Conservation (phyloP, 2,329 filamentous ascomycete genomes). For the Diaporthe nobilis region DNA sequence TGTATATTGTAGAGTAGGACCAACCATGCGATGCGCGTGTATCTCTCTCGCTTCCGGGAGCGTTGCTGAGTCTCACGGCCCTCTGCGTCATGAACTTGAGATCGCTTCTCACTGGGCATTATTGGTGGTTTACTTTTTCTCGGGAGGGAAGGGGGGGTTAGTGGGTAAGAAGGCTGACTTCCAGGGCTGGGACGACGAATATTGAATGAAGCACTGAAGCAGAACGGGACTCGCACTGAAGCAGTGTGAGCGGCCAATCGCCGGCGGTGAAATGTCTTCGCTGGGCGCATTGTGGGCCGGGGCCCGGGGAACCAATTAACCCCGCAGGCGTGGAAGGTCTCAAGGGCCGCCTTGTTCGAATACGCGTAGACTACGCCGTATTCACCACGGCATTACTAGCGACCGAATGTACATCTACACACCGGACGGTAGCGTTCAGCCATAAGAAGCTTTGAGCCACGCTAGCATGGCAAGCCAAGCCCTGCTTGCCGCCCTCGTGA, state of each 20-base stretch:
- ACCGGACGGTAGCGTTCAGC: not conserved
- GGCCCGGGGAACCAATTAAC: constrained; percentile 7
- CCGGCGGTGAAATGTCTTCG: constrained; percentile 24
- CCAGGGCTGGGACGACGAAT: not conserved
- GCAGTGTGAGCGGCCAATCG: constrained; percentile 2
- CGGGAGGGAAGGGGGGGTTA: not conserved
- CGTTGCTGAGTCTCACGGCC: constrained; percentile 9
- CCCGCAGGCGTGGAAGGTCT: not conserved
- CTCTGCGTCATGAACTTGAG: constrained; percentile 12
- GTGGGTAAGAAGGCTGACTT: not conserved
- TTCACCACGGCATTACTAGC: not conserved
- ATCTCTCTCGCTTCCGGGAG: constrained; percentile 23
- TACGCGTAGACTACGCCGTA: not conserved
- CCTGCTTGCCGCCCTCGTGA: constrained; percentile 2
- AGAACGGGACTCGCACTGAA: constrained; percentile 3
- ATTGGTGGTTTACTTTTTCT: not conserved
- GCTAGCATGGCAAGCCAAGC: constrained; percentile 15
- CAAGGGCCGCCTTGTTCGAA: not conserved
- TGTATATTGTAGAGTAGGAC: constrained; percentile 3
- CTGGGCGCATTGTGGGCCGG: constrained; percentile 2
- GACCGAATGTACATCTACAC: not conserved
- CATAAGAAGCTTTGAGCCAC: not conserved
- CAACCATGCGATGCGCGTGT: constrained; percentile 19
- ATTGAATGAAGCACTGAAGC: constrained; percentile 4
- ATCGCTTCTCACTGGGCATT: constrained; percentile 19